phyloP scores from a whole-genome alignment of 208 protist species.

The Lotmaria passim region DNA sequence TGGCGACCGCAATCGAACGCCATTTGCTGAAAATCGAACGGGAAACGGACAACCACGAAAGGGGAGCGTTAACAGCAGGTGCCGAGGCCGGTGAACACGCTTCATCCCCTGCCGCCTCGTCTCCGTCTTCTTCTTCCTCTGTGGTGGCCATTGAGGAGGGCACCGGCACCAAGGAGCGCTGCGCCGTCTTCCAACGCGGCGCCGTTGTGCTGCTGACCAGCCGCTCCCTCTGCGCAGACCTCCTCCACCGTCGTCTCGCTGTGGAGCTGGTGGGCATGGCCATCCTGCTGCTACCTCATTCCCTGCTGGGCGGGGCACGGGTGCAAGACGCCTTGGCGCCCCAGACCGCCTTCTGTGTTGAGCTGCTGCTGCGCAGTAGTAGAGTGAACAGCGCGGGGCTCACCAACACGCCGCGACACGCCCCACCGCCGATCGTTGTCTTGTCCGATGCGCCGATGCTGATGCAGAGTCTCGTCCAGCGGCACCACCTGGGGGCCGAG shows the following conservation, averaged over 20 bases:
- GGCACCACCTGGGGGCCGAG: conserved; percentile 63
- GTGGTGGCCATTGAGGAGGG: conserved; percentile 75
- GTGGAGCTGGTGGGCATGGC: conserved; percentile 49
- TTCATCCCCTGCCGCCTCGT: background rate
- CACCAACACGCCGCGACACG: background rate
- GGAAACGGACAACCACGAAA: background rate
- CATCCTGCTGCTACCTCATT: conserved; percentile 50
- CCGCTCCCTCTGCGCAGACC: conserved; percentile 74
- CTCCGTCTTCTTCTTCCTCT: conserved; percentile 7
- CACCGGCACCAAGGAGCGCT: conserved; percentile 60
- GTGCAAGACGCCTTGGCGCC: conserved; percentile 42
- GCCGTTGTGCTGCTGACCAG: conserved; percentile 71
- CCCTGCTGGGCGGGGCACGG: conserved; percentile 11
- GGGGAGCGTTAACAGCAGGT: background rate
- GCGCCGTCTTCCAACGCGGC: conserved; percentile 60
- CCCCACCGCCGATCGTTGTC: conserved; percentile 48
- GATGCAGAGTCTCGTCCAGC: conserved; percentile 68
- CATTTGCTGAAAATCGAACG: conserved; percentile 14
- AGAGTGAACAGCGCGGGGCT: conserved; percentile 10
- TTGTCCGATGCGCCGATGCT: conserved; percentile 67
- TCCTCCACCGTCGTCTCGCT: conserved; percentile 80
- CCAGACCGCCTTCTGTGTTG: conserved; percentile 71
- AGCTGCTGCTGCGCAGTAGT: conserved; percentile 65
- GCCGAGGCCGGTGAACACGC: background rate
- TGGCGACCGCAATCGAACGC: conserved; percentile 66